phyloP scores from a whole-genome alignment of 345 rosid species.

The Camelina sativa region DNA sequence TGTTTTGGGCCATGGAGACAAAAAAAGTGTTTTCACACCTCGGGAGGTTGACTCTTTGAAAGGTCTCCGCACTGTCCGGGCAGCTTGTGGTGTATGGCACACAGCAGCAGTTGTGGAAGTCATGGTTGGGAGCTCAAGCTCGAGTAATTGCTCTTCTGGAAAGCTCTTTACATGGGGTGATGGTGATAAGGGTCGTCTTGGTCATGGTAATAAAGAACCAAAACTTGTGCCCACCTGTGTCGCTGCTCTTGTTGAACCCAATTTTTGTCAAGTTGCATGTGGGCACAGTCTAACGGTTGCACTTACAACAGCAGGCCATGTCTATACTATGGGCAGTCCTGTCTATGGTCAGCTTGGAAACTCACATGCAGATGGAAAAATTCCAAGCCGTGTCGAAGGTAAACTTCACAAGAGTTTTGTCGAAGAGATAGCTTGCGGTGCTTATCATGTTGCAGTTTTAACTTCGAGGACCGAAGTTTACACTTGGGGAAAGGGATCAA shows the following conservation, averaged over 20 bases:
- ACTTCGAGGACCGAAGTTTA: conserved; percentile 94
- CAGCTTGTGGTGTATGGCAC: conserved; percentile 85
- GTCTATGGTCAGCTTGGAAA: conserved; percentile 98
- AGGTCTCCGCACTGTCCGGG: conserved; percentile 62
- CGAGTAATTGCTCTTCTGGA: conserved; percentile 92
- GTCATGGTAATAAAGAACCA: conserved; percentile 95
- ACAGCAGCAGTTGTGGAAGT: conserved; percentile 96
- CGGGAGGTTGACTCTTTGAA: conserved; percentile 70
- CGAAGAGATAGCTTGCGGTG: conserved; percentile 95
- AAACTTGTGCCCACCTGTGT: conserved; percentile 95
- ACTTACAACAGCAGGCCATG: conserved; percentile 84
- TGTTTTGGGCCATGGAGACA: conserved; percentile 78
- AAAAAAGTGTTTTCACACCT: conserved; percentile 52
- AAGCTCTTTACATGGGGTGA: conserved; percentile 99
- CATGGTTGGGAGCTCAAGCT: conserved; percentile 90
- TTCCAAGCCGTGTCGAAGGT: conserved; percentile 85
- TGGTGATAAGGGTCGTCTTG: conserved; percentile 97
- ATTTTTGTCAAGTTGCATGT: conserved; percentile 91
- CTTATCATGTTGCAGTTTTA: conserved; percentile 93
- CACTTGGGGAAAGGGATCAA: conserved; percentile 99
- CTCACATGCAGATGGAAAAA: conserved; percentile 85
- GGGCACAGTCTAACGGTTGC: conserved; percentile 96
- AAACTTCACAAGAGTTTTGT: conserved; percentile 84
- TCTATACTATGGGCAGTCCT: conserved; percentile 95
- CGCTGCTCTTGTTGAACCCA: conserved; percentile 95